These are phyloP conservation scores for Fusarium sp. DNA, from an alignment of 2,329 filamentous ascomycete species.

Conservation along the genomic window DNA sequence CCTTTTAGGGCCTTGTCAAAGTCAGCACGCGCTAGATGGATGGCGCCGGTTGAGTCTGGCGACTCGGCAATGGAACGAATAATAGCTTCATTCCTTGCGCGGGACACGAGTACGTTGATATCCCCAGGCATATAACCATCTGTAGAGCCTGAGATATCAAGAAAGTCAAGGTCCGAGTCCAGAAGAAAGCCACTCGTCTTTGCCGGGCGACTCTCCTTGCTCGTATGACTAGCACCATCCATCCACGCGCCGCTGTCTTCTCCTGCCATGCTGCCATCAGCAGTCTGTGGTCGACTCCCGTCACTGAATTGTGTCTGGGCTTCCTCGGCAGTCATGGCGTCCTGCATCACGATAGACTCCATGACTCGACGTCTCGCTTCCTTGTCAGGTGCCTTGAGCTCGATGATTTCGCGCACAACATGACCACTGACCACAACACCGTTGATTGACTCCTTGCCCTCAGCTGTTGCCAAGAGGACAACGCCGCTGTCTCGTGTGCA, in stretches of 20 bases:
- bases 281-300: slow-evolving; percentile 71
- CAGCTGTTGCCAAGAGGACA: slow-evolving; percentile 89
- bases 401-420: slow-evolving; percentile 91
- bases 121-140: slow-evolving; percentile 99
- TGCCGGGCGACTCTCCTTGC: slow-evolving; percentile 55
- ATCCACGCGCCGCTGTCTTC: slow-evolving; percentile 79
- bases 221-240: slow-evolving; percentile 76
- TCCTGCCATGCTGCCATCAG: slow-evolving; percentile 68
- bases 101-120: slow-evolving; percentile 85
- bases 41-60: slow-evolving; percentile 60
- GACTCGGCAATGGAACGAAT: slow-evolving; percentile 81
- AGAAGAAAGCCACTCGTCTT: slow-evolving; percentile 77
- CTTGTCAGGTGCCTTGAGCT: slow-evolving; percentile 92
- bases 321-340: slow-evolving; percentile 60
- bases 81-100: slow-evolving; percentile 92
- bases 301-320: slow-evolving; percentile 55
- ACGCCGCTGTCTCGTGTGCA: slow-evolving; percentile 85
- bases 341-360: slow-evolving; percentile 79
- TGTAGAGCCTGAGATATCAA: slow-evolving; percentile 93
- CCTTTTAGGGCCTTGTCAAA: slow-evolving; percentile 89
- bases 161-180: slow-evolving; percentile 85
- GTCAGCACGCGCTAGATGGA: slow-evolving; percentile 80
- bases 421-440: slow-evolving; percentile 92
- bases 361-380: slow-evolving; percentile 87
- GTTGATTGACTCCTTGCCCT: slow-evolving; percentile 93